Conservation (phyloP, 140 eudicot genomes). For the Ambrosia hybrid region DNA sequence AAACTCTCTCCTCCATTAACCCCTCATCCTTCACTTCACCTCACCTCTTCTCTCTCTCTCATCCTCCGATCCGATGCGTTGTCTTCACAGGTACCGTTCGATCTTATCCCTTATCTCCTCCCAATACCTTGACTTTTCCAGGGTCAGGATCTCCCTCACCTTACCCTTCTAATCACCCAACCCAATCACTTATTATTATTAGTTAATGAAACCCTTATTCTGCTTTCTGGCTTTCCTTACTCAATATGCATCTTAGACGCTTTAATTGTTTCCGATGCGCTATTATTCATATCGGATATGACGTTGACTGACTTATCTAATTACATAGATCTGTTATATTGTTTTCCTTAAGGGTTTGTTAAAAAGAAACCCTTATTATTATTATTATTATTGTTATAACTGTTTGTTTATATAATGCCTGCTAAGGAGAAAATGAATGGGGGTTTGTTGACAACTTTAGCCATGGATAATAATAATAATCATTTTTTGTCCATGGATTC, state of each 20-base stretch:
- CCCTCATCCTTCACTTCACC: not conserved
- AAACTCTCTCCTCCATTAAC: conserved; percentile 34
- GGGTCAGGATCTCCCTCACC: conserved; percentile 32
- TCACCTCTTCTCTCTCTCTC: not conserved
- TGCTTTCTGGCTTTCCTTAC: not conserved
- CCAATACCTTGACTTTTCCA: conserved; percentile 35
- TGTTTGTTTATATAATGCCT: conserved; percentile 28
- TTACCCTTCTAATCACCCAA: not conserved
- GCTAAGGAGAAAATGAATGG: conserved; percentile 61
- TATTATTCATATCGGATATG: conserved; percentile 42
- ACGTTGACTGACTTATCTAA: conserved; percentile 38
- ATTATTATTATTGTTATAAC: not conserved
- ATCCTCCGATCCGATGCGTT: conserved; percentile 39
- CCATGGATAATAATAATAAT: conserved; percentile 50
- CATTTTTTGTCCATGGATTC: conserved; percentile 71
- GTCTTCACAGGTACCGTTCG: conserved; percentile 55
- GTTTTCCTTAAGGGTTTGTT: conserved; percentile 26
- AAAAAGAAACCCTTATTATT: not conserved
- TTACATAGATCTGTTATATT: not conserved
- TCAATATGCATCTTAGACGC: conserved; percentile 40
- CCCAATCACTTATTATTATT: not conserved
- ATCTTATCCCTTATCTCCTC: conserved; percentile 46
- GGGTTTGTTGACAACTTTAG: conserved; percentile 55
- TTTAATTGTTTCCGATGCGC: conserved; percentile 44
- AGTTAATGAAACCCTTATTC: not conserved